phyloP scores from a whole-genome alignment of 2,329 filamentous ascomycete species.

The Arthrobotrys sinensis region DNA sequence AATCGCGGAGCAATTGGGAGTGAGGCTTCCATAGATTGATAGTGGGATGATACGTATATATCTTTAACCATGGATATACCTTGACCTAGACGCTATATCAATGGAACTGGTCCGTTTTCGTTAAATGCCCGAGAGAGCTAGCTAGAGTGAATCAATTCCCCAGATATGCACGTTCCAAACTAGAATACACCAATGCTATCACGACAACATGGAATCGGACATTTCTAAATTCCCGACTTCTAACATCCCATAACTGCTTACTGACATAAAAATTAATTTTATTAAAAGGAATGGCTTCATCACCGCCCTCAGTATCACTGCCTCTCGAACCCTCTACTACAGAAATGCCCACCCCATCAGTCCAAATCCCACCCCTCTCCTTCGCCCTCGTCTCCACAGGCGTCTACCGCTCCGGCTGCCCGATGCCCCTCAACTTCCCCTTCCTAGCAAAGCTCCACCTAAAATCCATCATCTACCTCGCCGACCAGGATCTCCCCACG shows the following conservation, averaged over 20 bases:
- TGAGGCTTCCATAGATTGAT: constrained; percentile 5
- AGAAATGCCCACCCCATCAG: constrained; percentile 13
- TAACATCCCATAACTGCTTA: neutral
- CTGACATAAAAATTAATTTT: neutral
- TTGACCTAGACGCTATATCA: neutral
- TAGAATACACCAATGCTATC: constrained; percentile 5
- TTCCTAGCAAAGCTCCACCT: constrained; percentile 63
- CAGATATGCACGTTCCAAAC: neutral
- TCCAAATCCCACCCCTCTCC: constrained; percentile 63
- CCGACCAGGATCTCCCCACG: constrained; percentile 62
- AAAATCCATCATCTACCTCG: constrained; percentile 64
- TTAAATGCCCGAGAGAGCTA: no score
- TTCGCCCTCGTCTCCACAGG: constrained; percentile 63
- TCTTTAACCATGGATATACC: no score
- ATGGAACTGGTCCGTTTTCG: neutral
- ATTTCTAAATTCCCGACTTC: neutral
- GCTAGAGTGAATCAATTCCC: neutral
- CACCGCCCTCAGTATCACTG: neutral
- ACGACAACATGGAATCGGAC: constrained; percentile 7
- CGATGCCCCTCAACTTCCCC: constrained; percentile 64
- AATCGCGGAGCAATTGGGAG: constrained; percentile 2
- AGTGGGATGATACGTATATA: no score
- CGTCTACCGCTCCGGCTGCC: constrained; percentile 64
- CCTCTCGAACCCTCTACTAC: neutral
- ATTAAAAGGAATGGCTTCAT: constrained; percentile 5